These are phyloP conservation scores for Wakefieldia striispora DNA, from an alignment of 768 basidiomycete species.

Conservation along the genomic window DNA sequence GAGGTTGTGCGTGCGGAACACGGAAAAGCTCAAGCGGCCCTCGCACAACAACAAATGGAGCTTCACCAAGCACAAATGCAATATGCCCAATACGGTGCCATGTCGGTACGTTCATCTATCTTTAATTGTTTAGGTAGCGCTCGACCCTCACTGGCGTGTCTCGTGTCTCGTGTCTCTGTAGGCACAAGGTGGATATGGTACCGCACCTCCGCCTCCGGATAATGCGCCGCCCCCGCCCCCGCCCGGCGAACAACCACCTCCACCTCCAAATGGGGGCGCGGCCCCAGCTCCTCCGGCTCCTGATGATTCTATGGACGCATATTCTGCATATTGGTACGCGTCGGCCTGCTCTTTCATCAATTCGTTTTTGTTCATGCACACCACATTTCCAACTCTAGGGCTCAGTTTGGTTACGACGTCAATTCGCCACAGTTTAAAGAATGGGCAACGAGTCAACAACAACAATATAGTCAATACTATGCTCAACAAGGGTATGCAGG, in stretches of 20 bases:
- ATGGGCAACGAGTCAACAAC: slow-evolving; percentile 65
- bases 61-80: slow-evolving; percentile 80
- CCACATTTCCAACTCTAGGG: slow-evolving; percentile 42
- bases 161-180: slow-evolving; percentile 1
- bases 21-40: slow-evolving; percentile 64
- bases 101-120: slow-evolving; percentile 42
- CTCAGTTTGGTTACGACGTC: slow-evolving; percentile 83
- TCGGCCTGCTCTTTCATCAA: slow-evolving; percentile 11
- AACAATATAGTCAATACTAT: slow-evolving; percentile 77
- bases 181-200: slow-evolving; percentile 33
- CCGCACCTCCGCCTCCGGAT: slow-evolving; percentile 37
- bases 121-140: neutral
- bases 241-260: slow-evolving; percentile 51
- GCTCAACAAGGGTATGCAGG: slow-evolving; percentile 51
- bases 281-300: slow-evolving; percentile 47
- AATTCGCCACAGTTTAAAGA: slow-evolving; percentile 80
- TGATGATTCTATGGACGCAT: slow-evolving; percentile 47
- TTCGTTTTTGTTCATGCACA: neutral
- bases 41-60: slow-evolving; percentile 82
- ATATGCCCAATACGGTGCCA: slow-evolving; percentile 70
- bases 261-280: slow-evolving; percentile 45
- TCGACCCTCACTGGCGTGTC: neutral
- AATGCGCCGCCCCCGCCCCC: slow-evolving; percentile 47
- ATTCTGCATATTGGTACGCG: slow-evolving; percentile 58
- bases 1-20: slow-evolving; percentile 88